A percentile compares a stretch with the other conserved stretches of the same genome.
phyloP scores from a whole-genome alignment of 768 basidiomycete genomes.

The Pleurotus sapidus region DNA sequence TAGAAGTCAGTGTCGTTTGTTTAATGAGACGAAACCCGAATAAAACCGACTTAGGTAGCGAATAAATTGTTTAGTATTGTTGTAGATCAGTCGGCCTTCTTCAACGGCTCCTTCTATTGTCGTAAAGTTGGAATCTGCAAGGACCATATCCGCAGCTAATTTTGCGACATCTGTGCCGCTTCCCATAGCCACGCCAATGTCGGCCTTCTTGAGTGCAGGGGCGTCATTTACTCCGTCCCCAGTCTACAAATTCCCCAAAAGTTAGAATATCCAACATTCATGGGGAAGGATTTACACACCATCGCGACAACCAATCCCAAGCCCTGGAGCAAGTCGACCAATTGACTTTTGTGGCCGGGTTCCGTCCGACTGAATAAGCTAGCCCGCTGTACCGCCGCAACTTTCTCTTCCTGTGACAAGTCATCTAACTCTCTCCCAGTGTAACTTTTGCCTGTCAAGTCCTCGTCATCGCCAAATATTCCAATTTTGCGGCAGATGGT shows the following conservation, averaged over 20 bases:
- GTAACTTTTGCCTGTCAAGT: conserved; percentile 92
- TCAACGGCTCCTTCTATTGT: conserved; percentile 97
- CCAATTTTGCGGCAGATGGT: conserved; percentile 96
- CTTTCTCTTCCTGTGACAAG: conserved; percentile 76
- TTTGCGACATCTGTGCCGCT: conserved; percentile 99
- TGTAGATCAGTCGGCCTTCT: conserved; percentile 96
- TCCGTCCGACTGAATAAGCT: conserved; percentile 93
- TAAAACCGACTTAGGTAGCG: conserved; percentile 84
- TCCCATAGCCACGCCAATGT: conserved; percentile 99
- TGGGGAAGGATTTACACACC: conserved; percentile 38
- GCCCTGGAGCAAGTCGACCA: conserved; percentile 91
- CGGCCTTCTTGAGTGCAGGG: conserved; percentile 93
- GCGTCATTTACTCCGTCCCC: conserved; percentile 99
- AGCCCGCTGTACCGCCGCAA: conserved; percentile 83
- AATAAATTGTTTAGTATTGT: conserved; percentile 99
- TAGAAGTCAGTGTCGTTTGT: not conserved
- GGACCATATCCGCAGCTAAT: conserved; percentile 96
- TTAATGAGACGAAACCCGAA: not conserved
- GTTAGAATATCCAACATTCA: conserved; percentile 1
- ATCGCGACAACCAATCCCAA: conserved; percentile 94
- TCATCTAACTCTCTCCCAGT: conserved; percentile 91
- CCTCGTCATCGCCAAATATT: conserved; percentile 83
- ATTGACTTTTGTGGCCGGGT: conserved; percentile 90
- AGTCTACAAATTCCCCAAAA: conserved; percentile 46
- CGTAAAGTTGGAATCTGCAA: conserved; percentile 95